These are phyloP conservation scores for Xylaria grammica DNA, from an alignment of 495 filamentous ascomycete genomes.

Conservation along the genomic window DNA sequence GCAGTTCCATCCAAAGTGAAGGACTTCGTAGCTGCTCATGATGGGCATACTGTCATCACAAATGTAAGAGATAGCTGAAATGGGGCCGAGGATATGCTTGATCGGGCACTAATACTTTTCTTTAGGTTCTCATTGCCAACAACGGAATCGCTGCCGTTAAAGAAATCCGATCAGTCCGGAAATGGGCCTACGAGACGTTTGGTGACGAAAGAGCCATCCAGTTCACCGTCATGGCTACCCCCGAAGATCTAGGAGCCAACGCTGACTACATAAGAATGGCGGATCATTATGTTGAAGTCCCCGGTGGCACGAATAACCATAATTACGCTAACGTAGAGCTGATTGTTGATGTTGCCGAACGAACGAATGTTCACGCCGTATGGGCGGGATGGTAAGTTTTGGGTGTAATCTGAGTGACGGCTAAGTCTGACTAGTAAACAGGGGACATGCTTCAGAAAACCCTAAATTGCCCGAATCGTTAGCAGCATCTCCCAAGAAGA, in stretches of 20 bases:
- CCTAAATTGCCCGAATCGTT: constrained; percentile 94
- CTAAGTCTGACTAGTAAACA: constrained; percentile 39
- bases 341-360: constrained; percentile 99
- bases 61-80: constrained; percentile 67
- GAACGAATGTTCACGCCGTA: constrained; percentile 96
- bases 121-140: constrained; percentile 96
- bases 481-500: constrained; percentile 94
- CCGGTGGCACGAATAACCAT: constrained; percentile 99
- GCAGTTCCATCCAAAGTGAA: constrained; percentile 82
- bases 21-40: constrained; percentile 88
- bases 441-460: constrained; percentile 99
- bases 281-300: constrained; percentile 98
- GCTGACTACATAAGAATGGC: constrained; percentile 99
- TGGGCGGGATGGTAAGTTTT: constrained; percentile 95
- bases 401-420: neutral
- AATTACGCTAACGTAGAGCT: constrained; percentile 99
- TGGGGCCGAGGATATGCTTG: neutral
- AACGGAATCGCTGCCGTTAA: constrained; percentile 99
- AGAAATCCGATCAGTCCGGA: constrained; percentile 96
- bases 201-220: constrained; percentile 98
- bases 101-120: neutral
- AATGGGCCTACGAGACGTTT: constrained; percentile 99
- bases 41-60: constrained; percentile 96
- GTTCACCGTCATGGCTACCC: constrained; percentile 99
- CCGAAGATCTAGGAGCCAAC: constrained; percentile 97